Base-by-base conservation (phyloP, 1,284 basidiomycete genomes). In the Salmacisia buchloeana region DNA sequence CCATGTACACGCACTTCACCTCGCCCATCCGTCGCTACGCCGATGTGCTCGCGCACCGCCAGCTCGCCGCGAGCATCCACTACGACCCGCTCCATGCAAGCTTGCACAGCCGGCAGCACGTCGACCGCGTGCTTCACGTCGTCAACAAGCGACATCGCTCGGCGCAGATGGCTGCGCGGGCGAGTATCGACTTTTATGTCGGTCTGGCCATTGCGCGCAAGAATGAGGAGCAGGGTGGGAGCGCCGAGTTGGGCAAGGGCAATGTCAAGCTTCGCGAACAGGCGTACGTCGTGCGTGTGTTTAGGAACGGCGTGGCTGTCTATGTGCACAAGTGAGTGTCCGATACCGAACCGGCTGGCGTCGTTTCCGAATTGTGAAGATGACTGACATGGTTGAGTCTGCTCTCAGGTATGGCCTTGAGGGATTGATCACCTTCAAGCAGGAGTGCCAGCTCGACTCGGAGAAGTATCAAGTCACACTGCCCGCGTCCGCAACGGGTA, bases 1-100 rank as follows among this genome's bases (percentile, higher is more conserved):
- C 89, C 0, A 99, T 99, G 70, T 99, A 98, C 81, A 99, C 96
- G 0, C 96, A 98, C 81, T 98, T 98, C 80, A 97, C 94, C 15
- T 72, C 66, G 18, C 67, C 68, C 36, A 70, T 69, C 64, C 61
- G 71, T 54, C 61, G 70, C 57, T 73, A 73, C 41, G 62, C 72
- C 86, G 96, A 99, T 80, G 90, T 98, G 2, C 85, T 99, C 25
- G 94, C 87, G 0, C 96, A 99, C 80, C 88, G 96, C 25, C 94
- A 98, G 80, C 86, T 99, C 0, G 83, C 92, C 0, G 92, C 96
- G 0, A 88, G 93, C 4, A 97, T 97, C 74, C 87, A 87, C 35
- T 89, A 92, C 73, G 83, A 86, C 0, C 85, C 92, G 0, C 85
- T 98, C 0, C 93, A 96, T 76, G 85, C 91, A 0, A 87, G 88